Evolutionary conservation across 257 asterid species (phyloP).

Genomic region (Catharanthus roseus): DNA sequence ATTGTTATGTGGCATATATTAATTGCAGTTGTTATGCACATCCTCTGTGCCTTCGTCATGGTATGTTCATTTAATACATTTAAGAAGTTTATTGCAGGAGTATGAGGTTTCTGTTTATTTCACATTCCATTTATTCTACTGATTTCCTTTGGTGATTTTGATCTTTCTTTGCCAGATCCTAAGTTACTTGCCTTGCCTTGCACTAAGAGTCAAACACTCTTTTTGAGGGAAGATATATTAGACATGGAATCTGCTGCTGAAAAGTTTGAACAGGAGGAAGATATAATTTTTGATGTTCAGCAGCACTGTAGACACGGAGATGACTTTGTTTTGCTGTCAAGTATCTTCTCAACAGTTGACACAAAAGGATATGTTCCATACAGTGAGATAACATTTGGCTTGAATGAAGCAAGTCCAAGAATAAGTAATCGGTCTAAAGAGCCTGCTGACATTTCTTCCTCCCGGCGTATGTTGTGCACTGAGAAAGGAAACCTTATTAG

Average conservation of each 20-base stretch:
- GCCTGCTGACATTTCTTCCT: conserved; percentile 9
- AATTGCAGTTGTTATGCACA: conserved; percentile 71
- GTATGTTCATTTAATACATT: conserved; percentile 30
- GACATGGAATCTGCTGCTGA: conserved; percentile 71
- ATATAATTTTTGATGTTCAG: conserved; percentile 47
- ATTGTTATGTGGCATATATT: conserved; percentile 76
- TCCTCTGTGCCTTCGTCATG: conserved; percentile 91
- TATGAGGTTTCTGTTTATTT: background rate
- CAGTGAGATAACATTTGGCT: conserved; percentile 34
- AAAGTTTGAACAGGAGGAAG: conserved; percentile 69
- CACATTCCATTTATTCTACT: background rate
- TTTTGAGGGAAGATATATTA: conserved; percentile 64
- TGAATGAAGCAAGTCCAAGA: conserved; percentile 16
- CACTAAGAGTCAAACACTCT: conserved; percentile 41
- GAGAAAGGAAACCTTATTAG: conserved; percentile 12
- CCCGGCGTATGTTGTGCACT: background rate
- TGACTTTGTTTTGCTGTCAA: conserved; percentile 41
- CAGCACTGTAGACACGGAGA: conserved; percentile 35
- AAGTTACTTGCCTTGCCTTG: conserved; percentile 53
- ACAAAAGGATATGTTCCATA: conserved; percentile 59
- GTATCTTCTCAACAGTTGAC: conserved; percentile 41
- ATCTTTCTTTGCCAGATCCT: conserved; percentile 37
- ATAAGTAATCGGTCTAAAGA: conserved; percentile 5
- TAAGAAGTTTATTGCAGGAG: background rate
- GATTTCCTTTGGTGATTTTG: too few species aligned